A percentile compares a stretch with the other conserved stretches of the same genome.
phyloP scores from a whole-genome alignment of 305 asterid genomes.

The Striga hermonthica region DNA sequence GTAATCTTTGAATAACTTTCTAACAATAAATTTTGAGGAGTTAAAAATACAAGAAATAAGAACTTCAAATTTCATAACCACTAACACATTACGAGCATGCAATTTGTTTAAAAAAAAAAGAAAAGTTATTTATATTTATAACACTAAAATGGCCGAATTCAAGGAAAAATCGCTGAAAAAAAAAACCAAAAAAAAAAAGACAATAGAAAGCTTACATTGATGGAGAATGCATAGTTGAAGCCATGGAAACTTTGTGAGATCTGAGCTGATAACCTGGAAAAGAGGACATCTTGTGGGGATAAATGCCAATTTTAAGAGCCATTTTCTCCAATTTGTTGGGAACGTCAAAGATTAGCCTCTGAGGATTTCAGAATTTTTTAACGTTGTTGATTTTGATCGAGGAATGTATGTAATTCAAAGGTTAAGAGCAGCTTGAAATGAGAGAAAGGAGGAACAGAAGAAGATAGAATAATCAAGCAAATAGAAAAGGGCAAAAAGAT shows the following conservation, averaged over 20 bases:
- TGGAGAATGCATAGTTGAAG: slow-evolving; percentile 64
- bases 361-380: background rate
- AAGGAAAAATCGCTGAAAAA: background rate
- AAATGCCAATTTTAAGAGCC: slow-evolving; percentile 56
- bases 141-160: background rate
- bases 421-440: background rate
- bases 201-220: slow-evolving; percentile 40
- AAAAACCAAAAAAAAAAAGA: background rate
- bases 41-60: background rate
- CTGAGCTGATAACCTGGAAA: slow-evolving; percentile 45
- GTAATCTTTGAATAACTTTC: background rate
- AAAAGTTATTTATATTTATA: too few relatives aligned
- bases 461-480: slow-evolving; percentile 26
- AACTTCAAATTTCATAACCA: slow-evolving; percentile 20
- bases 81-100: slow-evolving; percentile 35
- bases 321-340: slow-evolving; percentile 31
- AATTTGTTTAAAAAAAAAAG: too few relatives aligned
- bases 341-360: background rate
- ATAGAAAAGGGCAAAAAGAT: slow-evolving; percentile 6
- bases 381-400: slow-evolving; percentile 6
- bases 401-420: slow-evolving; percentile 6
- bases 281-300: slow-evolving; percentile 42
- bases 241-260: slow-evolving; percentile 60
- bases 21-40: background rate
- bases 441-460: slow-evolving; percentile 9